Conservation (phyloP, 345 rosid species). For the Turritis glabra region DNA sequence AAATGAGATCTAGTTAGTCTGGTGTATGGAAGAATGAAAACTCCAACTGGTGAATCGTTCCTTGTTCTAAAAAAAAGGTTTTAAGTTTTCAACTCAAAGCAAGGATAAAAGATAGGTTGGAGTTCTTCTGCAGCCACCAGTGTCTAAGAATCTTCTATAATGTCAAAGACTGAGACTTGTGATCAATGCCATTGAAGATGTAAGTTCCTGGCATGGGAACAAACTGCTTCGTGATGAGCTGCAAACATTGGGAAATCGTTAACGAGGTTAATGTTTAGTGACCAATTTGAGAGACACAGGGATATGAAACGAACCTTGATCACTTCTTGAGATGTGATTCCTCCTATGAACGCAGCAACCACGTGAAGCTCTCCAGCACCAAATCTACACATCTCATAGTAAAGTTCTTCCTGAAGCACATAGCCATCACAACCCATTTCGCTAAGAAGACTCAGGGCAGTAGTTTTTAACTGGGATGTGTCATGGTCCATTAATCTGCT, state of each 20-base stretch:
- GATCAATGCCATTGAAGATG: constrained; percentile 90
- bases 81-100: background rate
- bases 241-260: constrained; percentile 30
- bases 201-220: constrained; percentile 82
- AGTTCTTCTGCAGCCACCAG: constrained; percentile 14
- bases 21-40: constrained; percentile 1
- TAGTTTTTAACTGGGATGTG: constrained; percentile 63
- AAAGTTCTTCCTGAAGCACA: constrained; percentile 78
- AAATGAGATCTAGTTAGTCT: constrained; percentile 24
- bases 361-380: constrained; percentile 97
- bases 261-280: background rate
- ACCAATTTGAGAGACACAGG: background rate
- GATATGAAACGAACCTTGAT: constrained; percentile 63
- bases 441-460: constrained; percentile 60
- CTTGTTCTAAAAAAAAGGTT: background rate
- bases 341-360: constrained; percentile 89
- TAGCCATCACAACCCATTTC: constrained; percentile 82
- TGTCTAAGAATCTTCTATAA: constrained; percentile 43
- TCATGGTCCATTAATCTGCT: constrained; percentile 68
- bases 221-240: constrained; percentile 91
- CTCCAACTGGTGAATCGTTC: constrained; percentile 8
- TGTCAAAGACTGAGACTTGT: constrained; percentile 70
- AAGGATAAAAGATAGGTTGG: constrained; percentile 1
- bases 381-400: constrained; percentile 84
- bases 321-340: constrained; percentile 89